phyloP scores from a whole-genome alignment of 768 basidiomycete genomes.

The Ramaria sp. region DNA sequence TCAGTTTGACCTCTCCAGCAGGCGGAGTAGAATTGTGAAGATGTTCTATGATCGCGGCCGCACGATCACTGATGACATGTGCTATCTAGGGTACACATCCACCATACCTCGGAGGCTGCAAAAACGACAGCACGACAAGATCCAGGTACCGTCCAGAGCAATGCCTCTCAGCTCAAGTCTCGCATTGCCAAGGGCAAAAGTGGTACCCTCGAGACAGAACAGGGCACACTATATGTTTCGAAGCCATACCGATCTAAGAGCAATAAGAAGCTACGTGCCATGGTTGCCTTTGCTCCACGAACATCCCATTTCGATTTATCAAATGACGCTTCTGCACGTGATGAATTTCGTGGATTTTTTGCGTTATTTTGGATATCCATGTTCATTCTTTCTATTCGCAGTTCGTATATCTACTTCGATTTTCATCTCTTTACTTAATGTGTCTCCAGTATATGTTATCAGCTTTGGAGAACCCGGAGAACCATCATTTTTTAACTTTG shows the following conservation, averaged over 20 bases:
- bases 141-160: background rate
- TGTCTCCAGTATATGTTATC: constrained; percentile 36
- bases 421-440: background rate
- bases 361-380: constrained; percentile 89
- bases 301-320: constrained; percentile 76
- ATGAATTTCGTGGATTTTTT: constrained; percentile 95
- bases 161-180: background rate
- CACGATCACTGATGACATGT: background rate
- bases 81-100: background rate
- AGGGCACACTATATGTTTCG: constrained; percentile 64
- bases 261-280: constrained; percentile 68
- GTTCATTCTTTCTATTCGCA: constrained; percentile 64
- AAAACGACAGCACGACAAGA: background rate
- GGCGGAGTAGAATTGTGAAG: background rate
- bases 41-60: background rate
- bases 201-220: constrained; percentile 32
- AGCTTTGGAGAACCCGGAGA: constrained; percentile 72
- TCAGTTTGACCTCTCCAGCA: background rate
- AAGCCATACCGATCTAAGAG: constrained; percentile 64
- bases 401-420: background rate
- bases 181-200: constrained; percentile 1
- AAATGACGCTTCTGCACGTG: constrained; percentile 60
- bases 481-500: constrained; percentile 71
- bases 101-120: background rate
- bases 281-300: constrained; percentile 80